These are phyloP conservation scores for Xylaria sp. DNA, from an alignment of 495 filamentous ascomycete genomes.

Conservation along the genomic window DNA sequence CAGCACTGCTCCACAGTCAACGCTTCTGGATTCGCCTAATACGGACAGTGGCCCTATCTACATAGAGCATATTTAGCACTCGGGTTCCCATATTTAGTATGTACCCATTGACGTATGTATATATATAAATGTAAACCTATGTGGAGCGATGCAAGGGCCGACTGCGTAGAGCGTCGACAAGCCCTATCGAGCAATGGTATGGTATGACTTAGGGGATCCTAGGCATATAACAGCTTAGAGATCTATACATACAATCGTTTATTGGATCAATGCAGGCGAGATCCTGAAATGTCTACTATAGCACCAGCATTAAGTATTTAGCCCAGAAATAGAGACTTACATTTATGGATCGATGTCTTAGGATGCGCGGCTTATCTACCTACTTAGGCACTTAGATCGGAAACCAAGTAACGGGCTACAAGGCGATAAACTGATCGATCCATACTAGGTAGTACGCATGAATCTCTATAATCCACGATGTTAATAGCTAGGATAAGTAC, in stretches of 20 bases:
- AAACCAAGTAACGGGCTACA: background rate
- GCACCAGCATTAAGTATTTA: background rate
- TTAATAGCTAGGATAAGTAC: background rate
- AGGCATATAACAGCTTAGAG: background rate
- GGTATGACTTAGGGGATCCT: background rate
- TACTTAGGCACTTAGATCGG: too few relatives aligned
- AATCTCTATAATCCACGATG: background rate
- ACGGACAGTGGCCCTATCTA: background rate
- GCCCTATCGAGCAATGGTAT: background rate
- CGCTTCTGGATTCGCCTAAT: background rate
- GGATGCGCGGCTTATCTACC: background rate
- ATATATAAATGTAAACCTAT: too few relatives aligned
- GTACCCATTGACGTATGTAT: background rate
- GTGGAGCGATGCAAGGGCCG: too few relatives aligned
- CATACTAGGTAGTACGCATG: conserved; percentile 1
- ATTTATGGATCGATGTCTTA: background rate
- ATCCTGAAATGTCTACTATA: background rate
- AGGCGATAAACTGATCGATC: background rate
- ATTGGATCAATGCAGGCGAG: background rate
- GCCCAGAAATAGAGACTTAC: background rate
- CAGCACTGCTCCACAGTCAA: background rate
- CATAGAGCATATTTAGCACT: background rate
- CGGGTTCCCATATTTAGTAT: background rate
- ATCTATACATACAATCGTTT: background rate
- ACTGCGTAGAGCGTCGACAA: background rate